Percentiles rank a stretch among this genome's conserved stretches.
phyloP scores from a whole-genome alignment of 495 filamentous ascomycete species.

The Penicilliopsis zonata region DNA sequence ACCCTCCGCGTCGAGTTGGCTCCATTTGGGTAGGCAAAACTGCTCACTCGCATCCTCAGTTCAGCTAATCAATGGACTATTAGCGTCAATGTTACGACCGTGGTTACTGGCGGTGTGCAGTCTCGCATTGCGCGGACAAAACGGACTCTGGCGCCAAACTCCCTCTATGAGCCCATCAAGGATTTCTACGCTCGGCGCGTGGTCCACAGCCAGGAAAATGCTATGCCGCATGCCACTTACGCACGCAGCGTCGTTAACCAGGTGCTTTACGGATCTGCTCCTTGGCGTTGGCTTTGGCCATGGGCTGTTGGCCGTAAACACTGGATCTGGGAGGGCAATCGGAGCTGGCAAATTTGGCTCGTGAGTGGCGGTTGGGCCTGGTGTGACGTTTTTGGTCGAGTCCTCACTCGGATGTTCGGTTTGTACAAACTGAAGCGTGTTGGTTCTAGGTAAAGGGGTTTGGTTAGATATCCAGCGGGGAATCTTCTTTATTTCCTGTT shows the following conservation, averaged over 20 bases:
- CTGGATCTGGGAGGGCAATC: slow-evolving; percentile 41
- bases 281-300: slow-evolving; percentile 36
- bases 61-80: background rate
- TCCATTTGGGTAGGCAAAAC: slow-evolving; percentile 26
- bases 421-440: slow-evolving; percentile 23
- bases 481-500: too few species aligned
- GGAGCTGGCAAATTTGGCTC: slow-evolving; percentile 10
- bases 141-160: slow-evolving; percentile 32
- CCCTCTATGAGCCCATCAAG: slow-evolving; percentile 40
- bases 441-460: slow-evolving; percentile 6
- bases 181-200: slow-evolving; percentile 39
- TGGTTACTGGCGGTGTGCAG: slow-evolving; percentile 52
- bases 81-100: slow-evolving; percentile 39
- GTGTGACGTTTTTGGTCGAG: slow-evolving; percentile 24
- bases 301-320: slow-evolving; percentile 27
- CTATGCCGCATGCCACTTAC: slow-evolving; percentile 40
- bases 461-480: too few species aligned
- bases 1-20: slow-evolving; percentile 45
- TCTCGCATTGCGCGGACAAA: slow-evolving; percentile 42
- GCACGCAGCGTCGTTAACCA: slow-evolving; percentile 44
- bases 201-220: slow-evolving; percentile 43
- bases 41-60: background rate
- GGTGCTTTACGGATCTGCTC: slow-evolving; percentile 34
- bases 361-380: slow-evolving; percentile 32
- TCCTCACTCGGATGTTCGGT: slow-evolving; percentile 36